Evolutionary conservation across 1,139 yeast species (phyloP).

Genomic region (Yamadazyma pseudoaaseri): DNA sequence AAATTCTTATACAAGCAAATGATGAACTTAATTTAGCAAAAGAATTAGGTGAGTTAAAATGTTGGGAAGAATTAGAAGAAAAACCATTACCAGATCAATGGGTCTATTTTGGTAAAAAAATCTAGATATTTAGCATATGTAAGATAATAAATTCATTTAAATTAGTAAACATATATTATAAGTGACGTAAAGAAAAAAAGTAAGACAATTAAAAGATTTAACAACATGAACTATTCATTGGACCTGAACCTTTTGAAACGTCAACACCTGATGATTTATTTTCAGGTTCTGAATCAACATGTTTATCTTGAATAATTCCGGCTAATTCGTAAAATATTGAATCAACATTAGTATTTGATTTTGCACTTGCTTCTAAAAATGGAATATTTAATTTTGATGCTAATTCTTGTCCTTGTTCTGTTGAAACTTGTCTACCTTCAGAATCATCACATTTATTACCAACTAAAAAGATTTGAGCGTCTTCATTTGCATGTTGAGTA

Average conservation of each 20-base stretch:
- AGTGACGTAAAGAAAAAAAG: not conserved
- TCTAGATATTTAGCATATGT: conserved; percentile 20
- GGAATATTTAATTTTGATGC: conserved; percentile 90
- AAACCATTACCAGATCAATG: conserved; percentile 73
- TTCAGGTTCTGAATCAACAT: conserved; percentile 36
- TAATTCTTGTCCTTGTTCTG: conserved; percentile 85
- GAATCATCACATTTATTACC: conserved; percentile 94
- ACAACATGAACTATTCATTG: conserved; percentile 42
- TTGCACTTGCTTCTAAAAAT: conserved; percentile 94
- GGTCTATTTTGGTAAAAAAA: conserved; percentile 65
- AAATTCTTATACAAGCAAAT: conserved; percentile 76
- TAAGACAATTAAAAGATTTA: conserved; percentile 13
- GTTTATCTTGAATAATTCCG: conserved; percentile 80
- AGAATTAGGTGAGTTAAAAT: conserved; percentile 66
- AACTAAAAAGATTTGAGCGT: conserved; percentile 88
- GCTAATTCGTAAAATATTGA: conserved; percentile 90
- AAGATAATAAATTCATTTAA: not conserved
- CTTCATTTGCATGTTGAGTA: conserved; percentile 94
- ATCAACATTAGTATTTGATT: conserved; percentile 88
- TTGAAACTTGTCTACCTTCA: conserved; percentile 71
- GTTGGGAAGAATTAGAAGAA: conserved; percentile 67
- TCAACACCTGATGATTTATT: conserved; percentile 39
- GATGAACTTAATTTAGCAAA: conserved; percentile 73
- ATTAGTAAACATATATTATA: too few species aligned
- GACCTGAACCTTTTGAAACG: conserved; percentile 37